These are phyloP conservation scores for Coemansia sp. DNA, from an alignment of 192 early-diverging fungal genomes.

Conservation along the genomic window DNA sequence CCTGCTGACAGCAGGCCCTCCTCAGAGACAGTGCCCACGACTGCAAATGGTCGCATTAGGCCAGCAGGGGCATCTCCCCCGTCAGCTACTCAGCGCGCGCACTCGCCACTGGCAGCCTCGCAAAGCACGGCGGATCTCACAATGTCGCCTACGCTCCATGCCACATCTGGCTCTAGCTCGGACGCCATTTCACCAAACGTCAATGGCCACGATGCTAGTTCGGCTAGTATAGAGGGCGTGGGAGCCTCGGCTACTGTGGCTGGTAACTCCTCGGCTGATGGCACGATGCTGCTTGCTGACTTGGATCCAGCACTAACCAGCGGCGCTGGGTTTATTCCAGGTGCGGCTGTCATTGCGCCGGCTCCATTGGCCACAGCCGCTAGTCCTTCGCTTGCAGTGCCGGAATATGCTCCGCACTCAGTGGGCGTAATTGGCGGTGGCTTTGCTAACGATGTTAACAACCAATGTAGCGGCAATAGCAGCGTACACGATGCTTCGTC, in stretches of 20 bases:
- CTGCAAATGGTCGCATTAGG: not conserved
- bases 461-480: not conserved
- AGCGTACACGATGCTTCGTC: not conserved
- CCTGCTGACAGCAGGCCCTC: constrained; percentile 17
- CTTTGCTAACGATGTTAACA: not conserved
- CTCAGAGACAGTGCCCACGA: not conserved
- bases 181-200: not conserved
- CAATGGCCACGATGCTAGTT: not conserved
- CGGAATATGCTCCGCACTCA: not conserved
- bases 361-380: not conserved
- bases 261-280: not conserved
- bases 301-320: not conserved
- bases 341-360: not conserved
- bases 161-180: not conserved
- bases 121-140: not conserved
- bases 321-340: not conserved
- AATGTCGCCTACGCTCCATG: not conserved
- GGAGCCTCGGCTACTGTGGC: not conserved
- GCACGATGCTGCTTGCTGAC: not conserved
- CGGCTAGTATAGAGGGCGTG: not conserved
- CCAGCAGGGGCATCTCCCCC: not conserved
- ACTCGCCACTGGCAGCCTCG: not conserved
- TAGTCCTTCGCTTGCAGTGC: not conserved
- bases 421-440: not conserved
- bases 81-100: not conserved